Evolutionary conservation across 2,329 filamentous ascomycete species (phyloP).

Genomic region (Intubia oerlemansii): DNA sequence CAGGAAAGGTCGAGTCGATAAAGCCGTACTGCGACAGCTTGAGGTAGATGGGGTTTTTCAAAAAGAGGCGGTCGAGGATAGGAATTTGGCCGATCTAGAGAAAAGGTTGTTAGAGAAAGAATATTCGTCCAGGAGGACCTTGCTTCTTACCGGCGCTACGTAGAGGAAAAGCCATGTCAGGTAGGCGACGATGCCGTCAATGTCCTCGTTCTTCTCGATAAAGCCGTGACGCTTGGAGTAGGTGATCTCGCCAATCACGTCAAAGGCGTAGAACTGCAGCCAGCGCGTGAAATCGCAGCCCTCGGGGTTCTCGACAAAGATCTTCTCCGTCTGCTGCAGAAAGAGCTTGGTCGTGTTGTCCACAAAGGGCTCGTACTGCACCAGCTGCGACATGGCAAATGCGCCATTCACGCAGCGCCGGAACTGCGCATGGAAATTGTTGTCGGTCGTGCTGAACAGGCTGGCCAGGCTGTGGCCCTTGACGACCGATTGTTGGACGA

Average conservation of each 20-base stretch:
- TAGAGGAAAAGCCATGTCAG: conserved; percentile 45
- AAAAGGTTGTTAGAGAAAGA: too few species aligned
- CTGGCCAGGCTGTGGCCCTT: conserved; percentile 47
- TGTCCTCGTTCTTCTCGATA: conserved; percentile 50
- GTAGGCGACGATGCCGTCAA: conserved; percentile 52
- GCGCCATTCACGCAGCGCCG: conserved; percentile 55
- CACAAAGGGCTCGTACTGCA: conserved; percentile 64
- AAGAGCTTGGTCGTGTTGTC: conserved; percentile 55
- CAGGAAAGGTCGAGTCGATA: conserved; percentile 47
- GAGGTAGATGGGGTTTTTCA: conserved; percentile 56
- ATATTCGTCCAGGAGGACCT: too few species aligned
- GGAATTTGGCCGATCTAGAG: conserved; percentile 50
- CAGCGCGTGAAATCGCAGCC: conserved; percentile 46
- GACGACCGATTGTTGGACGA: conserved; percentile 52
- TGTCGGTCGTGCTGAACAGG: conserved; percentile 57
- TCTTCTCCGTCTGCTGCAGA: conserved; percentile 35
- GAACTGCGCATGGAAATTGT: conserved; percentile 54
- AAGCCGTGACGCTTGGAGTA: conserved; percentile 60
- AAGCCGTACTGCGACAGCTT: conserved; percentile 45
- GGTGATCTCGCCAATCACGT: conserved; percentile 60
- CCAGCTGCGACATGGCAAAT: conserved; percentile 56
- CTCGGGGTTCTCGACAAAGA: conserved; percentile 24
- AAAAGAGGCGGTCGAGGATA: conserved; percentile 43
- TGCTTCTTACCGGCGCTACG: conserved; percentile 36
- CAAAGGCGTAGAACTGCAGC: conserved; percentile 67